These are phyloP conservation scores for Tetracentron sinense DNA, from an alignment of 164 flowering plant genomes.

Conservation along the genomic window DNA sequence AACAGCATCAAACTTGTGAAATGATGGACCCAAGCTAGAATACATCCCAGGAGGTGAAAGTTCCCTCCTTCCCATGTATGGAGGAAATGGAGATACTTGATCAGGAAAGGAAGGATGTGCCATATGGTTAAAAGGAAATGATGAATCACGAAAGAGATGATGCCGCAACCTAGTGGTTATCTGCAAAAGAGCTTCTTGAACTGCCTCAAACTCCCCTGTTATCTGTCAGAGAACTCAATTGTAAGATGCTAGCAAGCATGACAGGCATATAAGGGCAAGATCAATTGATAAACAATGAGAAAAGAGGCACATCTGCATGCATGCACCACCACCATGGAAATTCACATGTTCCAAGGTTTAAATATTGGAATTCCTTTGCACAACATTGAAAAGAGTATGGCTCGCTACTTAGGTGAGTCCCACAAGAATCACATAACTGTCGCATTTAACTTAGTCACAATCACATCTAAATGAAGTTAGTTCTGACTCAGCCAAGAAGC, in stretches of 20 bases:
- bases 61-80: constrained; percentile 68
- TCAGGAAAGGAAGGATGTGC: constrained; percentile 55
- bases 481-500: not conserved
- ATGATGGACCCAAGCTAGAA: constrained; percentile 50
- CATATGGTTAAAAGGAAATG: constrained; percentile 46
- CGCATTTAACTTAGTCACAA: no score
- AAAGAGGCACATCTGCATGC: not conserved
- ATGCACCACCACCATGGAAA: not conserved
- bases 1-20: constrained; percentile 50
- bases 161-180: constrained; percentile 67
- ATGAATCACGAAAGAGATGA: constrained; percentile 68
- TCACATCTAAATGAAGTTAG: not conserved
- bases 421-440: no score
- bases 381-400: no score
- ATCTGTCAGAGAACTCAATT: constrained; percentile 35
- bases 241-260: constrained; percentile 9
- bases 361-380: not conserved
- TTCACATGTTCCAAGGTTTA: not conserved
- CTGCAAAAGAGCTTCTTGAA: constrained; percentile 87
- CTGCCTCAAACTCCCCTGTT: constrained; percentile 75
- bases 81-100: constrained; percentile 50
- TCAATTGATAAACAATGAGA: not conserved
- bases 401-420: no score
- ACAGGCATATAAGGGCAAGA: not conserved
- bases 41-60: constrained; percentile 64